Percentiles rank a stretch among this genome's conserved stretches.
These are phyloP conservation scores for Aspergillus sp. DNA, from an alignment of 2,329 filamentous ascomycete species.

Conservation along the genomic window DNA sequence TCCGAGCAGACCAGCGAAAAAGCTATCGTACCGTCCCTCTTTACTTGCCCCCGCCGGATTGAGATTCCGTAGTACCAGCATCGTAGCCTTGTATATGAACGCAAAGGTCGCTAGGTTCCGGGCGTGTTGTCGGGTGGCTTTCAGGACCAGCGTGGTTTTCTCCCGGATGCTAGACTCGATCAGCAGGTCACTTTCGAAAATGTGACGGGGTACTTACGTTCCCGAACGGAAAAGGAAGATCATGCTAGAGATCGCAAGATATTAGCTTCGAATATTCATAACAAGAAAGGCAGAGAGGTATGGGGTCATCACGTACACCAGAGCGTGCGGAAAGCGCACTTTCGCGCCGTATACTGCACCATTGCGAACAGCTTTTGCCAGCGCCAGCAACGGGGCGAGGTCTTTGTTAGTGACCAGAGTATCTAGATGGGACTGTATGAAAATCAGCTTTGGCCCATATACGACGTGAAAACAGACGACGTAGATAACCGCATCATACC, in stretches of 20 bases:
- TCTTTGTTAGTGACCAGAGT: conserved; percentile 75
- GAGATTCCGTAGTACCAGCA: conserved; percentile 68
- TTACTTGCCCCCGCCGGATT: conserved; percentile 46
- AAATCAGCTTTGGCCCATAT: neutral
- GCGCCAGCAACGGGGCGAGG: conserved; percentile 78
- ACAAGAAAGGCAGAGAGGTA: neutral
- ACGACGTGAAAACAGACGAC: neutral
- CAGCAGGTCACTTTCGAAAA: conserved; percentile 10
- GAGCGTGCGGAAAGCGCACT: conserved; percentile 95
- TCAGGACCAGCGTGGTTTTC: conserved; percentile 73
- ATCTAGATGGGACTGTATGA: conserved; percentile 64
- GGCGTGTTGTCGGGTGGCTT: conserved; percentile 86
- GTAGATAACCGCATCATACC: conserved; percentile 18
- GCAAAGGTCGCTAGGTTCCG: conserved; percentile 90
- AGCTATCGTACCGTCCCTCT: conserved; percentile 73
- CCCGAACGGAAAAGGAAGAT: conserved; percentile 93
- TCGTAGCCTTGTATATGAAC: conserved; percentile 79
- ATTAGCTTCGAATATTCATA: neutral
- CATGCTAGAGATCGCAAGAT: conserved; percentile 60
- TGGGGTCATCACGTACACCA: conserved; percentile 60
- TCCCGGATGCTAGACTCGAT: conserved; percentile 58
- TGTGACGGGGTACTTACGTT: conserved; percentile 54
- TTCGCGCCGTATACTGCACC: conserved; percentile 95
- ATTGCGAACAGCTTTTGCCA: conserved; percentile 93
- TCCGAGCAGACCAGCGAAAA: conserved; percentile 81